Percentiles rank a stretch among this genome's conserved stretches.
Conservation (phyloP, 140 eudicot genomes). For the Cichorium intybus region DNA sequence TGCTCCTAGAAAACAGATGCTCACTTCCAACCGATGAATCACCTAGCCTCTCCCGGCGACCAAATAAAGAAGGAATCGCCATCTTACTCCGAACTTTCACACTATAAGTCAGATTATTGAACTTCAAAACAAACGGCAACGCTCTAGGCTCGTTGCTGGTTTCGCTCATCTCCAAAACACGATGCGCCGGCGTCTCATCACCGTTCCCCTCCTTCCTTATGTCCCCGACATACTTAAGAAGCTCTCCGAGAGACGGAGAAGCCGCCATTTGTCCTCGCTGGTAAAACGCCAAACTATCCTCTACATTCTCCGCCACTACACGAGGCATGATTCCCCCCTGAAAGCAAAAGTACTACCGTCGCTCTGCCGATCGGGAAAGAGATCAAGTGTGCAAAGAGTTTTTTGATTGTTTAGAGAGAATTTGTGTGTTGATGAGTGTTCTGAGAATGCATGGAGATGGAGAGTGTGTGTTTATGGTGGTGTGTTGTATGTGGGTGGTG, state of each 20-base stretch:
- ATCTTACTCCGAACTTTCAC: constrained; percentile 47
- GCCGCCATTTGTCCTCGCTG: constrained; percentile 19
- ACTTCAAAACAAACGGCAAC: constrained; percentile 53
- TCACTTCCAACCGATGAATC: constrained; percentile 16
- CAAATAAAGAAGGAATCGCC: constrained; percentile 19
- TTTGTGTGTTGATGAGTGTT: constrained; percentile 1
- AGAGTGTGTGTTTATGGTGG: constrained; percentile 35
- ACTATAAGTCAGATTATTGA: constrained; percentile 45
- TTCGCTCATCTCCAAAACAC: constrained; percentile 46
- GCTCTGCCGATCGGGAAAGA: background rate
- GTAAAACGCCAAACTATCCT: constrained; percentile 21
- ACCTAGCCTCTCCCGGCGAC: constrained; percentile 11
- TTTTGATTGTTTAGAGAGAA: background rate
- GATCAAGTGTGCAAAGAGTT: too few relatives aligned
- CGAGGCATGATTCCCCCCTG: constrained; percentile 23
- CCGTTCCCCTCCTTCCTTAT: constrained; percentile 42
- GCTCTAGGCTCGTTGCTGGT: constrained; percentile 38
- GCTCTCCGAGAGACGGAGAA: constrained; percentile 59
- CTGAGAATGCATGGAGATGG: constrained; percentile 24
- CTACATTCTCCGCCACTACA: constrained; percentile 30
- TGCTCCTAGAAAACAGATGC: constrained; percentile 31
- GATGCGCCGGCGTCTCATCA: constrained; percentile 55
- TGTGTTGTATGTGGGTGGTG: constrained; percentile 27
- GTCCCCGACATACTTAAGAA: constrained; percentile 61
- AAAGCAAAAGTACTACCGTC: background rate